Conservation (phyloP, 192 early-diverging fungal genomes). For the Coemansia sp. region DNA sequence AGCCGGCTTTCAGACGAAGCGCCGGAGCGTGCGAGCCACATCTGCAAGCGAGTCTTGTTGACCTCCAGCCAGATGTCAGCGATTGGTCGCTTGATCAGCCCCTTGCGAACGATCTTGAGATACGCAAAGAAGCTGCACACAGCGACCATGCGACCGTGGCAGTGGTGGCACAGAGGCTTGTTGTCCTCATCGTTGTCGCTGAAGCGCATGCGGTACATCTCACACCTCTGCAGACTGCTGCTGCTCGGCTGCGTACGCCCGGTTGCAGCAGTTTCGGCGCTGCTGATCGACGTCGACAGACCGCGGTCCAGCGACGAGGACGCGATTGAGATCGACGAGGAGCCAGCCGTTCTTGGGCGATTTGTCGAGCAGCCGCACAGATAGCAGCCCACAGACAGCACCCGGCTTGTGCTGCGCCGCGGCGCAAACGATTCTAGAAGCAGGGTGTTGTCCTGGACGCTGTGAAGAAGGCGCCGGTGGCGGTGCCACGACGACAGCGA, state of each 20-base stretch:
- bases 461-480: constrained; percentile 40
- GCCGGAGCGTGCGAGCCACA: constrained; percentile 50
- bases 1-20: constrained; percentile 40
- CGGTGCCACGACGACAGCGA: constrained; percentile 40
- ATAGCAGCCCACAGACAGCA: constrained; percentile 45
- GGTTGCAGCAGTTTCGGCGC: constrained; percentile 1
- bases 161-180: constrained; percentile 44
- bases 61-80: constrained; percentile 53
- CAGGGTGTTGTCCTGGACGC: constrained; percentile 43
- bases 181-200: constrained; percentile 43
- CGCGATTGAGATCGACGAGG: constrained; percentile 3
- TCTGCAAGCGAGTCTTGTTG: constrained; percentile 45
- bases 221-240: constrained; percentile 10
- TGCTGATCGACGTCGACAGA: constrained; percentile 6
- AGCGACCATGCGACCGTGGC: constrained; percentile 45
- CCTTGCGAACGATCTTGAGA: constrained; percentile 44
- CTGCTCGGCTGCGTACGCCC: background rate
- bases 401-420: constrained; percentile 19
- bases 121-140: constrained; percentile 55
- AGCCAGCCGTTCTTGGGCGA: background rate
- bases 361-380: constrained; percentile 41
- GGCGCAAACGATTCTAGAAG: constrained; percentile 45
- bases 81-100: constrained; percentile 48
- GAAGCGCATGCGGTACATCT: constrained; percentile 47
- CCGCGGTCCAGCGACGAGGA: constrained; percentile 10